These are phyloP conservation scores for Physcomitrium patens DNA, from an alignment of 225 moss, liverwort and hornwort species.

Conservation along the genomic window DNA sequence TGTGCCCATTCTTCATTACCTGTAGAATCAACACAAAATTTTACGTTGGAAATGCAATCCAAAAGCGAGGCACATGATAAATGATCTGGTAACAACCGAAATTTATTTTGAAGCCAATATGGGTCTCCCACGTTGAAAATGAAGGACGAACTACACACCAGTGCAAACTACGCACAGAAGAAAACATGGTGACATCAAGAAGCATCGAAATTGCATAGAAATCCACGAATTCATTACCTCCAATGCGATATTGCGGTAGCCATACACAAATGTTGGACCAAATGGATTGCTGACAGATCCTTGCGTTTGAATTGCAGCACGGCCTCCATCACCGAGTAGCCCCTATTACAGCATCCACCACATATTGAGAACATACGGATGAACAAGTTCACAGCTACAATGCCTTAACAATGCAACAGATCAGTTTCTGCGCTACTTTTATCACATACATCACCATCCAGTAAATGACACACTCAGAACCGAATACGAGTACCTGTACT, in stretches of 20 bases:
- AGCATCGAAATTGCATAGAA: conserved; percentile 7
- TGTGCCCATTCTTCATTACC: conserved; percentile 97
- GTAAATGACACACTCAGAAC: not conserved
- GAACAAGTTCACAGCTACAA: conserved; percentile 3
- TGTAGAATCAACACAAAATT: conserved; percentile 35
- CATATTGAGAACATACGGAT: not conserved
- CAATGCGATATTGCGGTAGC: conserved; percentile 93
- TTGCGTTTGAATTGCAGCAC: conserved; percentile 98
- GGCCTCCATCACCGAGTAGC: conserved; percentile 94
- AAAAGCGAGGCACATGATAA: not conserved
- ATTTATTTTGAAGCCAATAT: not conserved
- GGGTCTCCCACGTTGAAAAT: not conserved
- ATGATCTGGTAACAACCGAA: not conserved
- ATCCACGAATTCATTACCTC: conserved; percentile 55
- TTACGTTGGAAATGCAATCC: not conserved
- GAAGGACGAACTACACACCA: conserved; percentile 8
- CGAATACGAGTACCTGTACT: conserved; percentile 65
- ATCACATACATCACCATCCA: not conserved
- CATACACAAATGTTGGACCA: conserved; percentile 97
- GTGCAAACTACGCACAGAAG: conserved; percentile 8
- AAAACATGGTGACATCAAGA: not conserved
- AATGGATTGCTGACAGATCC: conserved; percentile 99
- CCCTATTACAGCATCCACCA: conserved; percentile 53
- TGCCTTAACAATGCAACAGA: not conserved
- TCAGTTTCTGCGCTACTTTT: not conserved